phyloP scores from a whole-genome alignment of 2,329 filamentous ascomycete species.

The Colletotrichum orbiculare region DNA sequence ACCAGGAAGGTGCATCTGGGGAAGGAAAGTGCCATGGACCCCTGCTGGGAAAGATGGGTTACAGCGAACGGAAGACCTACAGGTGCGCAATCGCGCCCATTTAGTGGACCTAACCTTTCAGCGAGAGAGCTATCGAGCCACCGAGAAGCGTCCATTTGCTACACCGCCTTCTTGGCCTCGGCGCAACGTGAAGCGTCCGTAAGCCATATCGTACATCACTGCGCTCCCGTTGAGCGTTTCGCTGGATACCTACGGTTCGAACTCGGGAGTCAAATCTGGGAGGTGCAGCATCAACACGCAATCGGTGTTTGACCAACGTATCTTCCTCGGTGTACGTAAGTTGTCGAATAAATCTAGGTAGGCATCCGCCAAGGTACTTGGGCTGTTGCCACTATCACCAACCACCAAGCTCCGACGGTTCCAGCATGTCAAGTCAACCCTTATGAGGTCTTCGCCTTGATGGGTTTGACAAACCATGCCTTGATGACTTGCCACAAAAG shows the following conservation, averaged over 20 bases:
- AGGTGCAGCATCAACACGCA: no score
- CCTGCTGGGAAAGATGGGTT: constrained; percentile 10
- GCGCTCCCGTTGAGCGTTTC: no score
- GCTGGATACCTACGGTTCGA: no score
- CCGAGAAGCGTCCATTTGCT: constrained; percentile 25
- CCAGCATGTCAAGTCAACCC: no score
- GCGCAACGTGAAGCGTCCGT: background rate
- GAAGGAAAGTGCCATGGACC: constrained; percentile 33
- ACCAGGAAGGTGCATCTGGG: constrained; percentile 35
- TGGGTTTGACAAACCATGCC: constrained; percentile 44
- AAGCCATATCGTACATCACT: no score
- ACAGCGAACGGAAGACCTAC: background rate
- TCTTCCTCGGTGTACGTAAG: no score
- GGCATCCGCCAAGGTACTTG: no score
- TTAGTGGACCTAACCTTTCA: background rate
- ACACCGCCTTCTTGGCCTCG: constrained; percentile 29
- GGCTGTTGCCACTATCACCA: no score
- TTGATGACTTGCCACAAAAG: constrained; percentile 52
- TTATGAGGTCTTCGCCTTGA: constrained; percentile 3
- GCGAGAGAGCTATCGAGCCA: constrained; percentile 17
- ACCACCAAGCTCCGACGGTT: no score
- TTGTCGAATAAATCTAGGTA: no score
- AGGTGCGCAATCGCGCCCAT: constrained; percentile 12
- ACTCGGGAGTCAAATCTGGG: no score
- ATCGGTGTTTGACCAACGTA: no score